Percentiles rank a stretch among this genome's conserved stretches.
Evolutionary conservation across 2,329 filamentous ascomycete genomes (phyloP).

Genomic region (Ustilaginoidea virens): DNA sequence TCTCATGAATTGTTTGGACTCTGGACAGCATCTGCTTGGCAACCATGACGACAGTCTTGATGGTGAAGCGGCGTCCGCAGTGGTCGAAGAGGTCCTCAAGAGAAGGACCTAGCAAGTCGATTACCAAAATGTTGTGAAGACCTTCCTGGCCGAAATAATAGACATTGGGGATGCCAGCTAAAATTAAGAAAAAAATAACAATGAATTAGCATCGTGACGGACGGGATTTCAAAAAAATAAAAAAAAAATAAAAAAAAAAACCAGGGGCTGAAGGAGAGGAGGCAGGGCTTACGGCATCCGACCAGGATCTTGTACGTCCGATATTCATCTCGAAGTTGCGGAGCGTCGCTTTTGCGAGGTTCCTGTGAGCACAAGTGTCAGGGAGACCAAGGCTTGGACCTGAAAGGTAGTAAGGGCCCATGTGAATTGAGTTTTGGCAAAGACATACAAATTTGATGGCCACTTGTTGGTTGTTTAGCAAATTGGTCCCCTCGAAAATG

Average conservation of each 20-base stretch:
- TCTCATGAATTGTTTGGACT: conserved; percentile 99
- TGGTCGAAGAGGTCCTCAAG: conserved; percentile 99
- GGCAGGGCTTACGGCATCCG: conserved; percentile 68
- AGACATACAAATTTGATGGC: conserved; percentile 93
- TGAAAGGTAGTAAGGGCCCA: not conserved
- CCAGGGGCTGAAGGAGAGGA: no score
- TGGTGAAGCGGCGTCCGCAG: conserved; percentile 99
- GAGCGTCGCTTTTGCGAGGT: conserved; percentile 96
- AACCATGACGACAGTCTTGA: conserved; percentile 93
- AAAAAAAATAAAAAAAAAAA: no score
- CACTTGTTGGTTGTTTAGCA: conserved; percentile 97
- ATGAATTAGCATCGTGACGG: no score
- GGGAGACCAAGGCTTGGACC: conserved; percentile 3
- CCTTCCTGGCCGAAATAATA: conserved; percentile 99
- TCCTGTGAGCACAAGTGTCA: conserved; percentile 39
- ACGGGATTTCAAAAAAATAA: no score
- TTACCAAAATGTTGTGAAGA: conserved; percentile 99
- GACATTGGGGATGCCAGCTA: conserved; percentile 86
- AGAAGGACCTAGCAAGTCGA: conserved; percentile 88
- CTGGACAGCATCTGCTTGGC: conserved; percentile 97
- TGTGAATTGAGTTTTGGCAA: not conserved
- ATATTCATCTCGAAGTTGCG: conserved; percentile 95
- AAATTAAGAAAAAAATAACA: not conserved
- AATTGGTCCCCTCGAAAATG: conserved; percentile 96
- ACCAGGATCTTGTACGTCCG: conserved; percentile 99